Conservation (phyloP, 1,139 yeast species). For the Debaryomyces psychrophilus region DNA sequence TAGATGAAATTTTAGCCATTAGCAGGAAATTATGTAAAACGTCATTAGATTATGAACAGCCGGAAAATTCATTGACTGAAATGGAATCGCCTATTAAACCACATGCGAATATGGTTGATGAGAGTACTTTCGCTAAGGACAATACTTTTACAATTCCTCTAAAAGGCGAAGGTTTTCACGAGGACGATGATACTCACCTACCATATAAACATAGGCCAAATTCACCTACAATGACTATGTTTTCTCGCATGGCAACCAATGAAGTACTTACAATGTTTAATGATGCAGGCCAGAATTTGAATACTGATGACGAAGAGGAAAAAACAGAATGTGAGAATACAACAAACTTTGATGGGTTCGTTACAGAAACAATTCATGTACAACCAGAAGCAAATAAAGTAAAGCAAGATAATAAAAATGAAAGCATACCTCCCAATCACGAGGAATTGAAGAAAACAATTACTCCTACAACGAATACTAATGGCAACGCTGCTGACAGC, state of each 20-base stretch:
- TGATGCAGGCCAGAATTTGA: conserved; percentile 49
- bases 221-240: conserved; percentile 80
- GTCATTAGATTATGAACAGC: neutral
- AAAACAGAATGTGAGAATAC: conserved; percentile 34
- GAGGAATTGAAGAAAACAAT: conserved; percentile 13
- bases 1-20: conserved; percentile 63
- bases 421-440: neutral
- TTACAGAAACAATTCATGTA: conserved; percentile 50
- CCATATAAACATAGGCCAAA: conserved; percentile 30
- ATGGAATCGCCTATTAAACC: neutral
- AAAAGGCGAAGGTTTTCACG: conserved; percentile 24
- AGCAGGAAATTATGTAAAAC: conserved; percentile 7
- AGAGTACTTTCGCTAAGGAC: conserved; percentile 12
- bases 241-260: conserved; percentile 72
- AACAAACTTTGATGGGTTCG: conserved; percentile 52
- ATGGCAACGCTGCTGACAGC: conserved; percentile 25
- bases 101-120: neutral
- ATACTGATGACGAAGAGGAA: conserved; percentile 37
- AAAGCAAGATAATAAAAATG: conserved; percentile 12
- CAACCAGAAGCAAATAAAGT: neutral
- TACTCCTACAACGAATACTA: conserved; percentile 37
- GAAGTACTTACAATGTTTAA: conserved; percentile 81
- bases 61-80: neutral
- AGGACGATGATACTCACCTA: conserved; percentile 19
- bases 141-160: conserved; percentile 40